phyloP scores from a whole-genome alignment of 1,139 yeast genomes.

The Pichia sp. region DNA sequence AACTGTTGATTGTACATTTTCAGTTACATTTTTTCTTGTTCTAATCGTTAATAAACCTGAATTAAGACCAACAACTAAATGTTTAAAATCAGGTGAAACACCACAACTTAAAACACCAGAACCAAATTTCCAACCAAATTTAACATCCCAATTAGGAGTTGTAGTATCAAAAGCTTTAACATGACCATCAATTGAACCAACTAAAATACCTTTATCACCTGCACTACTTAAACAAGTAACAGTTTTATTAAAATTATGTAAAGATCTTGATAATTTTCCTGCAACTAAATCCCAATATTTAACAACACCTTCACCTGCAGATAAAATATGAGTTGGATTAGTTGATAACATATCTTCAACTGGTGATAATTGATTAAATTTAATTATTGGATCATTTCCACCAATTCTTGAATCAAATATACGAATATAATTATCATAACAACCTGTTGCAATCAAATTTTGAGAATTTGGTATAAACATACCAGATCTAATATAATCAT shows the following conservation, averaged over 20 bases:
- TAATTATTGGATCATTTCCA: conserved; percentile 39
- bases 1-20: conserved; percentile 35
- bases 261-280: conserved; percentile 54
- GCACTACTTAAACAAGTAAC: conserved; percentile 77
- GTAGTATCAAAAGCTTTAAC: conserved; percentile 86
- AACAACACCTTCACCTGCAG: conserved; percentile 83
- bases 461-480: conserved; percentile 63
- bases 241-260: conserved; percentile 84
- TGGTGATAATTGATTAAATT: conserved; percentile 60
- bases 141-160: conserved; percentile 74
- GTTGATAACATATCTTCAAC: conserved; percentile 82
- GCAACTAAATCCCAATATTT: conserved; percentile 90
- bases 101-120: conserved; percentile 88
- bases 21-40: conserved; percentile 60
- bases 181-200: conserved; percentile 95
- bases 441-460: conserved; percentile 81
- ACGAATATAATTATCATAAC: conserved; percentile 83
- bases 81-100: conserved; percentile 83
- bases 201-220: conserved; percentile 69
- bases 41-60: conserved; percentile 85
- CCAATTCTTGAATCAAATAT: conserved; percentile 79
- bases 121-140: conserved; percentile 96
- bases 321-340: conserved; percentile 70
- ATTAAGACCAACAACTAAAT: conserved; percentile 89
- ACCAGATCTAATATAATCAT: conserved; percentile 84